Conservation (phyloP, 1,284 basidiomycete species). For the Termitomyces sp. region DNA sequence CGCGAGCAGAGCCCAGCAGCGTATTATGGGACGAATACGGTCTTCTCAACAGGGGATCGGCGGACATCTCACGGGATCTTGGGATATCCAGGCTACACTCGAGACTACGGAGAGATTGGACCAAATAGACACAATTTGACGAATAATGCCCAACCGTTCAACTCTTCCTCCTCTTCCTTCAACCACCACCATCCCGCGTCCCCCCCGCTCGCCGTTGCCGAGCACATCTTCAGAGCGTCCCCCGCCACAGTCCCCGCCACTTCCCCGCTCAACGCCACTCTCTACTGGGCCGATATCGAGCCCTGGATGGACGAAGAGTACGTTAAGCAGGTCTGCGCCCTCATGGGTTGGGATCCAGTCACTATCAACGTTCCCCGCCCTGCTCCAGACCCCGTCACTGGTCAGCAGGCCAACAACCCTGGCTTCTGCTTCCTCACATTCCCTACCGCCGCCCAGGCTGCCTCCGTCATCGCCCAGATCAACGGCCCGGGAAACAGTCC, state of each 20-base stretch:
- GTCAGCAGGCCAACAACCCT: constrained; percentile 70
- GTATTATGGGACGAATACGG: constrained; percentile 11
- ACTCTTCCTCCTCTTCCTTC: constrained; percentile 27
- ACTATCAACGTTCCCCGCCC: constrained; percentile 66
- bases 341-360: constrained; percentile 77
- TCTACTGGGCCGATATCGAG: constrained; percentile 81
- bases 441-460: constrained; percentile 64
- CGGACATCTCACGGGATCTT: constrained; percentile 21
- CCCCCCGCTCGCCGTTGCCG: constrained; percentile 23
- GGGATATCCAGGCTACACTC: constrained; percentile 18
- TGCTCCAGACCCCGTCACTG: constrained; percentile 50
- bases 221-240: constrained; percentile 25
- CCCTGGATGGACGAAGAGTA: constrained; percentile 93
- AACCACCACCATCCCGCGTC: constrained; percentile 32
- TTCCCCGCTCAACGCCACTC: constrained; percentile 32
- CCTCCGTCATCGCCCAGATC: constrained; percentile 67
- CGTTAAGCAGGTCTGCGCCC: constrained; percentile 71
- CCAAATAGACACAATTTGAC: constrained; percentile 45
- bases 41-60: constrained; percentile 25
- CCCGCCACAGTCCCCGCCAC: constrained; percentile 23
- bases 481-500: constrained; percentile 42
- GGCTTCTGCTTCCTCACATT: constrained; percentile 88
- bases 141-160: constrained; percentile 24
- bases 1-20: constrained; percentile 19
- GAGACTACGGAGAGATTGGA: constrained; percentile 26